Conservation (phyloP, 768 basidiomycete species). For the Dentipellis fragilis region DNA sequence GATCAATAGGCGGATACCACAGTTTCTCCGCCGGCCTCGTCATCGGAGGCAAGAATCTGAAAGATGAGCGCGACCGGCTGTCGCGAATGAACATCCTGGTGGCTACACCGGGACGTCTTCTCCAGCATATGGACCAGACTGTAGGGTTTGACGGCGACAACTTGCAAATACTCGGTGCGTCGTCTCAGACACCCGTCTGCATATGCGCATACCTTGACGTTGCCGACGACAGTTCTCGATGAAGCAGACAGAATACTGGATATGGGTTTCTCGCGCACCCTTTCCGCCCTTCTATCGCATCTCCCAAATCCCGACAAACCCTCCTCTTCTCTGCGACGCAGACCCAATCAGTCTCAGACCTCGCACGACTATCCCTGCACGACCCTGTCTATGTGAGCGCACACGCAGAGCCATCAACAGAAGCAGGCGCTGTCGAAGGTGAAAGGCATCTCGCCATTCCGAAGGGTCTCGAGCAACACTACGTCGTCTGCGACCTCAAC, state of each 20-base stretch:
- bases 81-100: slow-evolving; percentile 97
- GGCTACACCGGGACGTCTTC: slow-evolving; percentile 86
- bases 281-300: slow-evolving; percentile 86
- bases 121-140: slow-evolving; percentile 99
- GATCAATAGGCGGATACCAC: slow-evolving; percentile 88
- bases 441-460: slow-evolving; percentile 47
- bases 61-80: slow-evolving; percentile 84
- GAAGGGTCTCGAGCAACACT: slow-evolving; percentile 77
- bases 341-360: slow-evolving; percentile 77
- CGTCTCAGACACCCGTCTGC: neutral
- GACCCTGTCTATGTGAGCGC: slow-evolving; percentile 71
- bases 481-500: slow-evolving; percentile 74
- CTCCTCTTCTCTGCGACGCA: slow-evolving; percentile 96
- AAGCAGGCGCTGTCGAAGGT: slow-evolving; percentile 28
- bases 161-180: slow-evolving; percentile 81
- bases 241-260: slow-evolving; percentile 96
- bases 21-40: slow-evolving; percentile 89
- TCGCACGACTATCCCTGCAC: slow-evolving; percentile 83
- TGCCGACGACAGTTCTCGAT: slow-evolving; percentile 39
- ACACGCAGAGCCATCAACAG: slow-evolving; percentile 22
- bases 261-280: slow-evolving; percentile 86
- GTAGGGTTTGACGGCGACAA: slow-evolving; percentile 88
- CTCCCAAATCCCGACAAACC: slow-evolving; percentile 88
- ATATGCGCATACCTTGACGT: neutral
- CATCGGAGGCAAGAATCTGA: slow-evolving; percentile 92